Base-by-base conservation (phyloP, 495 filamentous ascomycete genomes). In the Xylaria telfairii region DNA sequence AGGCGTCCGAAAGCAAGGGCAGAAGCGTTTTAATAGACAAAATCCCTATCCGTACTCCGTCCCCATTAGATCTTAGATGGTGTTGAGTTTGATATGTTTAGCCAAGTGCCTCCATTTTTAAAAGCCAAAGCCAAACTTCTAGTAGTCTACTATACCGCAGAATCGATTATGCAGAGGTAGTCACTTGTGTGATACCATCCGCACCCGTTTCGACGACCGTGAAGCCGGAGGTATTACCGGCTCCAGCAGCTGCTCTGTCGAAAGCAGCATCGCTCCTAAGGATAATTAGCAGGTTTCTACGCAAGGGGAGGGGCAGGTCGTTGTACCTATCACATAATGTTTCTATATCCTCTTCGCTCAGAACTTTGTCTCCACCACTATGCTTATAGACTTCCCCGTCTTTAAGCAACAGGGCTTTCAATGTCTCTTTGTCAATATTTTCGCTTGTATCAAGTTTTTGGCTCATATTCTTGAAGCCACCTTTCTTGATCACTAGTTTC, bases 401-500 rank as follows among this genome's bases (percentile, higher is more conserved):
- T 72, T 88, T 87, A 63, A 91, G 77, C 56, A 93, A 62, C 70
- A 93, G 72, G 49, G 82, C 83, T 73, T 85, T 84, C 65, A 93
- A 76, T 56, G 86, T 89, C 49, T 92, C 88, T 60, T 86, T 80
- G 51, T 90, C 89, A 63, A 86, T 70, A 37, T 81, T 81, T 73
- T 88, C 85, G 42, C 78, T 74, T 47, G 75, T 73, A 42, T 87
- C 85, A 17, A 88, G 80, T 66, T 87, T 85, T 73, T 91, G 86
- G 49, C 90, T 89, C 81, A 89, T 87, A 13, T 82, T 87, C 74
- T 80, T 83, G 76, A 94, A 92, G 5, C 89, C 86, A 4, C 95
- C 96, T 78, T 98, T 97, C 75, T 95, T 93, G 71, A 99, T 98
- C 19, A 99, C 95, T 3, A 98, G 84, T 77, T 97, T 94, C 78